phyloP scores from a whole-genome alignment of 768 basidiomycete genomes.

The Leccinellum albellum region DNA sequence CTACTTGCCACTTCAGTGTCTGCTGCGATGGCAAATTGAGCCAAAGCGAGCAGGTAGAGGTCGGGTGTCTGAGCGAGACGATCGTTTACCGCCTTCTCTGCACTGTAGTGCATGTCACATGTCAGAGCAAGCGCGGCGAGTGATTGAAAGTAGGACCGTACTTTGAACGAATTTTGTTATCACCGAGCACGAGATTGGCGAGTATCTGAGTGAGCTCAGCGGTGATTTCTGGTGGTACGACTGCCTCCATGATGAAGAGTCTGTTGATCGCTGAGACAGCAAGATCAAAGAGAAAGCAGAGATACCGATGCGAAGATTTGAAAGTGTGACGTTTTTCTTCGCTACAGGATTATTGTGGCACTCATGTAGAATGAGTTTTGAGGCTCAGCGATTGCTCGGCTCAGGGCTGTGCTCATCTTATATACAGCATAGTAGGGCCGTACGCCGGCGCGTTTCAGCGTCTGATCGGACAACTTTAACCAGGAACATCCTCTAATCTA shows the following conservation, averaged over 20 bases:
- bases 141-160: slow-evolving; percentile 21
- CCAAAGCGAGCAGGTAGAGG: slow-evolving; percentile 72
- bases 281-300: too few species aligned
- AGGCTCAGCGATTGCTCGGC: too few species aligned
- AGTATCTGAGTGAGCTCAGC: slow-evolving; percentile 78
- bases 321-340: too few species aligned
- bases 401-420: too few species aligned
- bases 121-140: slow-evolving; percentile 6
- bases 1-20: slow-evolving; percentile 74
- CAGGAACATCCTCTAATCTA: too few species aligned
- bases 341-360: too few species aligned
- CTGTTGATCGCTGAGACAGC: slow-evolving; percentile 1
- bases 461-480: too few species aligned
- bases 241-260: slow-evolving; percentile 25
- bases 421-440: too few species aligned
- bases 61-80: slow-evolving; percentile 74
- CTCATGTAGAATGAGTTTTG: too few species aligned
- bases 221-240: slow-evolving; percentile 60
- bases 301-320: too few species aligned
- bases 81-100: slow-evolving; percentile 80
- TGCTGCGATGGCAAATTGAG: slow-evolving; percentile 72
- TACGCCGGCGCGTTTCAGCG: too few species aligned
- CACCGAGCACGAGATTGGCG: slow-evolving; percentile 78
- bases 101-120: slow-evolving; percentile 37
- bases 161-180: slow-evolving; percentile 79